phyloP scores from a whole-genome alignment of 495 filamentous ascomycete species.

The Hypoxylon fragiforme region DNA sequence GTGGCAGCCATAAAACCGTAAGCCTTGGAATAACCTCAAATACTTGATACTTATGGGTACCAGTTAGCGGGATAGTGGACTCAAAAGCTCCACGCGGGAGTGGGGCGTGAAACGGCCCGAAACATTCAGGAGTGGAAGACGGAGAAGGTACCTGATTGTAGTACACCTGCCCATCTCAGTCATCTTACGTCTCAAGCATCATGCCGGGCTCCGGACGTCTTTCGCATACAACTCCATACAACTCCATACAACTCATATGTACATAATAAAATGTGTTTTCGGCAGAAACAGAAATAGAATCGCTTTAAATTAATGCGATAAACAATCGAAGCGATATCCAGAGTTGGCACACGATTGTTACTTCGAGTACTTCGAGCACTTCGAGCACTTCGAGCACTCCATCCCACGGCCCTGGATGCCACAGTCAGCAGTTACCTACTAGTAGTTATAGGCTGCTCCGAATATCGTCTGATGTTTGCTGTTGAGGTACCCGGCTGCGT shows the following conservation, averaged over 20 bases:
- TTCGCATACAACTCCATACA: no score
- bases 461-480: slow-evolving; percentile 14
- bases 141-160: slow-evolving; percentile 26
- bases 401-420: no score
- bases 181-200: slow-evolving; percentile 27
- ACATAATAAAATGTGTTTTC: no score
- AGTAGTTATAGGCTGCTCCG: slow-evolving; percentile 2
- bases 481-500: slow-evolving; percentile 26
- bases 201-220: no score
- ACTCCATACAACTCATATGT: no score
- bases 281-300: slow-evolving; percentile 16
- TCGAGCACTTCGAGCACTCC: no score
- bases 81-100: slow-evolving; percentile 9
- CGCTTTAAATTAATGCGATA: slow-evolving; percentile 12
- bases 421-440: no score
- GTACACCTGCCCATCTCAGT: no score
- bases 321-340: slow-evolving; percentile 8
- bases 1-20: neutral
- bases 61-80: slow-evolving; percentile 3
- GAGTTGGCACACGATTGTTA: slow-evolving; percentile 11
- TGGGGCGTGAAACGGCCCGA: slow-evolving; percentile 33
- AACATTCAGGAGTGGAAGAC: slow-evolving; percentile 32
- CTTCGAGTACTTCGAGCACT: no score
- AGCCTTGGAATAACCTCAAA: neutral
- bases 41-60: neutral